A percentile compares a stretch with the other conserved stretches of the same genome.
phyloP scores from a whole-genome alignment of 768 basidiomycete species.

The Lentinula sp. region DNA sequence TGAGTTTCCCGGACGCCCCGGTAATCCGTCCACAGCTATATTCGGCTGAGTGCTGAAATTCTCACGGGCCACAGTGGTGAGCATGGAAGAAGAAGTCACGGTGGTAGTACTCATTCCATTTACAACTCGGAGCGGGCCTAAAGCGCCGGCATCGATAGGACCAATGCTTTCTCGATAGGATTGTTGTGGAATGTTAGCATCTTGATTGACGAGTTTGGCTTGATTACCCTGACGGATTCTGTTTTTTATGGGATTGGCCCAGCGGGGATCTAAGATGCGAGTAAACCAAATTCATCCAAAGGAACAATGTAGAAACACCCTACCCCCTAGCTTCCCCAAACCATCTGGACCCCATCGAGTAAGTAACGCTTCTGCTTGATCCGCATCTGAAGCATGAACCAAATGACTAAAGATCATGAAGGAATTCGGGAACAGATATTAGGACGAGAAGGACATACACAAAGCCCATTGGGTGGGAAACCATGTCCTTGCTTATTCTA shows the following conservation, averaged over 20 bases:
- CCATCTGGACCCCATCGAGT: conserved; percentile 87
- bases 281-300: conserved; percentile 17
- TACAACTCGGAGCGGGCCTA: conserved; percentile 65
- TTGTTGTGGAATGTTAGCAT: conserved; percentile 64
- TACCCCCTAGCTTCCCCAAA: conserved; percentile 83
- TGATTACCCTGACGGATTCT: conserved; percentile 61
- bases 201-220: conserved; percentile 71
- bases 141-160: conserved; percentile 33
- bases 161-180: conserved; percentile 31
- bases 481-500: conserved; percentile 84
- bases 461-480: conserved; percentile 77
- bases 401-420: conserved; percentile 57
- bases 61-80: conserved; percentile 73
- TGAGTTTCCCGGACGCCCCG: conserved; percentile 53
- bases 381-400: conserved; percentile 86
- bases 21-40: conserved; percentile 38
- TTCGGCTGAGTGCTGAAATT: conserved; percentile 38
- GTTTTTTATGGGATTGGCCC: conserved; percentile 86
- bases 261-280: conserved; percentile 63
- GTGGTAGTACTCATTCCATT: conserved; percentile 69
- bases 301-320: conserved; percentile 17
- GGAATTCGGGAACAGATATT: conserved; percentile 4
- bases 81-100: conserved; percentile 43
- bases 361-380: conserved; percentile 82
- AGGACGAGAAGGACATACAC: conserved; percentile 50